Percentiles rank a stretch among this genome's conserved stretches.
phyloP scores from a whole-genome alignment of 176 grass and related monocot genomes.

The Hyparrhenia diplandra region DNA sequence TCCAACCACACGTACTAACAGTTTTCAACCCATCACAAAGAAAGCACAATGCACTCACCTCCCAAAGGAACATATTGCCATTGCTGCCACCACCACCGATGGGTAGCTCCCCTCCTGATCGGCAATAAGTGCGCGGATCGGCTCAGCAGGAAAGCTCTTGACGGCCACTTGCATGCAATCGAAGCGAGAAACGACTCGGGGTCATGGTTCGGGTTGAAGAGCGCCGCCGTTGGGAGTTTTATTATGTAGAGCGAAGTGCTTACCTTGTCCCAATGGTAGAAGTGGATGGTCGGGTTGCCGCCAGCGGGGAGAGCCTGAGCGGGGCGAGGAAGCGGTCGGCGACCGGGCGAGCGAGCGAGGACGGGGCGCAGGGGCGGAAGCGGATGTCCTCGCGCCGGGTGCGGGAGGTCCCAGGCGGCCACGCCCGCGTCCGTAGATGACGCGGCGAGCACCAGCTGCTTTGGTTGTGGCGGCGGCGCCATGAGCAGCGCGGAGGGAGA shows the following conservation, averaged over 20 bases:
- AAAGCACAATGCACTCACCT: slow-evolving; percentile 44
- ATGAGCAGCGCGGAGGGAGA: not conserved
- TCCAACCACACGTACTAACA: not conserved
- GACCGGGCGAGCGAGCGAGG: slow-evolving; percentile 44
- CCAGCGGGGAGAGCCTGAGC: slow-evolving; percentile 45
- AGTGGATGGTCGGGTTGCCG: slow-evolving; percentile 56
- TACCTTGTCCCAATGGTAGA: slow-evolving; percentile 86
- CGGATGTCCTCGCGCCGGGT: slow-evolving; percentile 51
- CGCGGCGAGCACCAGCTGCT: slow-evolving; percentile 52
- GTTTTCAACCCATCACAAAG: not conserved
- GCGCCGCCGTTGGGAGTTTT: not conserved
- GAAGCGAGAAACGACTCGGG: not conserved
- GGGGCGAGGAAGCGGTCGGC: slow-evolving; percentile 59
- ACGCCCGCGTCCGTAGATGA: slow-evolving; percentile 58
- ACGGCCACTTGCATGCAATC: slow-evolving; percentile 63
- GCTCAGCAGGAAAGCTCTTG: slow-evolving; percentile 82
- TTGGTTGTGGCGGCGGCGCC: slow-evolving; percentile 10
- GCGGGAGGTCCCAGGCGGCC: slow-evolving; percentile 55
- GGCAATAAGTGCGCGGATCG: slow-evolving; percentile 64
- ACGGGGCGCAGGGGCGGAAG: slow-evolving; percentile 43
- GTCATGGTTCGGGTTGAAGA: not conserved
- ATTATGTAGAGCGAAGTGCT: not conserved
- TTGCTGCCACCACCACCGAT: slow-evolving; percentile 70
- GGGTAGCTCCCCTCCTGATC: slow-evolving; percentile 73
- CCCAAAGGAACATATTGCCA: slow-evolving; percentile 77